Percentiles rank a stretch among this genome's conserved stretches.
Conservation (phyloP, 352 stramenopile genomes). For the Globisporangium irregulare region DNA sequence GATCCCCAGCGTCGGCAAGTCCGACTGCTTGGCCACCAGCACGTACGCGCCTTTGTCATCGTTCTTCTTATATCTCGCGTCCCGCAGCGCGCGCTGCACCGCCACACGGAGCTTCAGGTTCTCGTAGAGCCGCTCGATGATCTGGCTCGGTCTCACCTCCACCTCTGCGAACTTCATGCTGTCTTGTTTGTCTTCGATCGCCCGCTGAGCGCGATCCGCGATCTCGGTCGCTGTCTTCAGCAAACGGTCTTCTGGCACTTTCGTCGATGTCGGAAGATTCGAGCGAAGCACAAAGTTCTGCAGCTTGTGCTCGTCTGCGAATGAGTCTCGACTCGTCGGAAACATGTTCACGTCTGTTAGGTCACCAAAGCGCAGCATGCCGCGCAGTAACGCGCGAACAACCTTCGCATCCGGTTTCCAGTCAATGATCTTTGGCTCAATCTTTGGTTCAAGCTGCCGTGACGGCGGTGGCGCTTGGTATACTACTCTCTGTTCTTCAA, state of each 20-base stretch:
- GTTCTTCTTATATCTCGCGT: slow-evolving; percentile 37
- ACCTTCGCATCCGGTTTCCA: slow-evolving; percentile 58
- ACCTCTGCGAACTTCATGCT: slow-evolving; percentile 75
- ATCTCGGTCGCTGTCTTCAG: slow-evolving; percentile 64
- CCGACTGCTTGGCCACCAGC: slow-evolving; percentile 65
- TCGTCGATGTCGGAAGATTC: slow-evolving; percentile 51
- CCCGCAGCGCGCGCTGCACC: slow-evolving; percentile 69
- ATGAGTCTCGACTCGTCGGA: slow-evolving; percentile 37
- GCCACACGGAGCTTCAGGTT: slow-evolving; percentile 84
- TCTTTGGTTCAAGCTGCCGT: slow-evolving; percentile 46
- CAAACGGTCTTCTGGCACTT: slow-evolving; percentile 52
- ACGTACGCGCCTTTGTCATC: slow-evolving; percentile 62
- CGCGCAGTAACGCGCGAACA: slow-evolving; percentile 64
- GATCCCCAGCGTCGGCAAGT: slow-evolving; percentile 63
- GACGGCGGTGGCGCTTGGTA: slow-evolving; percentile 12
- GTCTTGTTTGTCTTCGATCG: slow-evolving; percentile 65
- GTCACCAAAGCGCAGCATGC: slow-evolving; percentile 76
- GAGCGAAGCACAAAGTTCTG: slow-evolving; percentile 71
- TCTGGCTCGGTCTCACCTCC: slow-evolving; percentile 64
- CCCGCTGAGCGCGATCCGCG: slow-evolving; percentile 44
- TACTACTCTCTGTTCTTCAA: slow-evolving; percentile 25
- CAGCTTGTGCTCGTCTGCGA: slow-evolving; percentile 77
- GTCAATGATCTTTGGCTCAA: slow-evolving; percentile 36
- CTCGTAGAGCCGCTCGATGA: slow-evolving; percentile 83
- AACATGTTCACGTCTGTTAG: slow-evolving; percentile 70